Conservation (phyloP, 1,284 basidiomycete species). For the Melampsora larici-populina region DNA sequence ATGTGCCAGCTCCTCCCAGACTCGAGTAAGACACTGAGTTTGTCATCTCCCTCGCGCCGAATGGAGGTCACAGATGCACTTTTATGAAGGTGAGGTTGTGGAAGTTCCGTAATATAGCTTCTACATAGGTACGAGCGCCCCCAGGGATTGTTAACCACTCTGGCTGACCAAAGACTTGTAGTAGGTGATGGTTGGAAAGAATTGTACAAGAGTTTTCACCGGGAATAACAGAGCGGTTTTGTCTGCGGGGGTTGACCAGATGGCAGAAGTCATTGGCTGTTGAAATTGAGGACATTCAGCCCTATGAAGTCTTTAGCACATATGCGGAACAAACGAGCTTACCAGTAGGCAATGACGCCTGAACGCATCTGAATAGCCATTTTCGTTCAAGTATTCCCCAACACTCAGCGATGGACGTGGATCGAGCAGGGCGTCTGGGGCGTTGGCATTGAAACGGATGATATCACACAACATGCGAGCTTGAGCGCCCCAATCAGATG, state of each 20-base stretch:
- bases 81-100: too few relatives aligned
- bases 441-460: constrained; percentile 70
- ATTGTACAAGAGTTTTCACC: constrained; percentile 68
- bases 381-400: too few relatives aligned
- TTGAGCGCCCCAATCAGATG: constrained; percentile 59
- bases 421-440: constrained; percentile 55
- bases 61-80: too few relatives aligned
- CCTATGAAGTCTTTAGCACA: too few relatives aligned
- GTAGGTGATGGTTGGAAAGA: constrained; percentile 75
- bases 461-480: constrained; percentile 76
- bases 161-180: constrained; percentile 71
- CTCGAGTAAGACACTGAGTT: constrained; percentile 57
- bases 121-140: constrained; percentile 70
- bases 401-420: constrained; percentile 61
- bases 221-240: too few relatives aligned
- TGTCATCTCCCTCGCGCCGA: constrained; percentile 14
- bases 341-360: constrained; percentile 75
- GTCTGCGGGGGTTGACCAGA: constrained; percentile 71
- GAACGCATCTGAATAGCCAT: constrained; percentile 69
- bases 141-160: too few relatives aligned
- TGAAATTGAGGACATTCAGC: constrained; percentile 65
- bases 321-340: too few relatives aligned
- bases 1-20: constrained; percentile 56
- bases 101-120: constrained; percentile 64
- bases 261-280: too few relatives aligned